Conservation (phyloP, 352 stramenopile species). For the Pythium vanterpoolii region DNA sequence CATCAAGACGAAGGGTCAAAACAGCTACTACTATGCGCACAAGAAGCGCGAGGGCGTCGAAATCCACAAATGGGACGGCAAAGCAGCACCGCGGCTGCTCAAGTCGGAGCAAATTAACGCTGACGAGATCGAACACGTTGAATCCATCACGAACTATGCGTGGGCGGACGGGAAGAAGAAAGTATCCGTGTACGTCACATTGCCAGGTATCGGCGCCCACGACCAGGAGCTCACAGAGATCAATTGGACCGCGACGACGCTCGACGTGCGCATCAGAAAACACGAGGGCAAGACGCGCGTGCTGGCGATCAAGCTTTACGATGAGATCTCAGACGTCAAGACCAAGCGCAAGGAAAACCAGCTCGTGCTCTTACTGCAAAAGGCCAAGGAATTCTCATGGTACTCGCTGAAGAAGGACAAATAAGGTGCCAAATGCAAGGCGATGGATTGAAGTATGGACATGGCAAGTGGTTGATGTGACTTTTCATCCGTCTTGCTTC, state of each 20-base stretch:
- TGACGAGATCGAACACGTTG: constrained; percentile 34
- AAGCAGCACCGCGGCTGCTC: constrained; percentile 68
- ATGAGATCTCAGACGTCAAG: constrained; percentile 77
- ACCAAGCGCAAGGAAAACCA: constrained; percentile 81
- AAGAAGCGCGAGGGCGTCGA: constrained; percentile 79
- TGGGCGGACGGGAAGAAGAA: constrained; percentile 81
- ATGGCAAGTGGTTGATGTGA: not conserved
- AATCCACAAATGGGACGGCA: constrained; percentile 82
- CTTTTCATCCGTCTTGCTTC: not conserved
- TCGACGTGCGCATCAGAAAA: constrained; percentile 60
- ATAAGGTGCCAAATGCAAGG: constrained; percentile 21
- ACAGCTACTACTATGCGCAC: constrained; percentile 89
- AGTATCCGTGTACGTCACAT: constrained; percentile 74
- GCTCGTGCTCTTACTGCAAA: constrained; percentile 72
- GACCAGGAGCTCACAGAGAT: constrained; percentile 59
- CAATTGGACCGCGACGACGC: constrained; percentile 57
- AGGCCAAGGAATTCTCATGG: constrained; percentile 78
- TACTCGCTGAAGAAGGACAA: constrained; percentile 82
- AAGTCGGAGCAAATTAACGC: constrained; percentile 42
- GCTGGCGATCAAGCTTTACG: constrained; percentile 71
- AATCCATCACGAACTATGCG: constrained; percentile 74
- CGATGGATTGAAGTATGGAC: not conserved
- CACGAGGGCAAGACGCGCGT: constrained; percentile 71
- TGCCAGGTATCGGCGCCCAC: constrained; percentile 58
- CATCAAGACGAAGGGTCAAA: constrained; percentile 78